Percentiles rank a stretch among this genome's conserved stretches.
Evolutionary conservation across 495 filamentous ascomycete species (phyloP).

Genomic region (Lepidopterella palustris): DNA sequence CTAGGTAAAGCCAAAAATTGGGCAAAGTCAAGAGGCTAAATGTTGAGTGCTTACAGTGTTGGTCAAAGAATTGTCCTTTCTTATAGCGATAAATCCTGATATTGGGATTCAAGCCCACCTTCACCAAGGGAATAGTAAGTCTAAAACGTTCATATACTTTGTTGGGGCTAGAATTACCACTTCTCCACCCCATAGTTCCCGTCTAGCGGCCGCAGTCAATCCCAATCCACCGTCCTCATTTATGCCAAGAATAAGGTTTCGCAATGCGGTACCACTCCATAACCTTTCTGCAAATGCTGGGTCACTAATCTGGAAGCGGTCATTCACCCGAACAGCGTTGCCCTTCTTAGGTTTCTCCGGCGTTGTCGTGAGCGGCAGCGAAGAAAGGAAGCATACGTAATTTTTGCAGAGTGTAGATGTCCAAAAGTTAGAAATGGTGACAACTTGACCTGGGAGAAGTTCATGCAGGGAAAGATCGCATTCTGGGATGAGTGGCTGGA

Average conservation of each 20-base stretch:
- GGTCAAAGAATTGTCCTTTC: conserved; percentile 80
- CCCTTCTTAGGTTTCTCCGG: conserved; percentile 78
- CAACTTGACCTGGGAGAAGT: conserved; percentile 61
- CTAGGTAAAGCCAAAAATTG: too few relatives aligned
- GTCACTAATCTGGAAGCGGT: conserved; percentile 82
- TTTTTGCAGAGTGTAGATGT: conserved; percentile 71
- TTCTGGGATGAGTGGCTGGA: conserved; percentile 65
- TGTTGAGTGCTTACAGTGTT: conserved; percentile 60
- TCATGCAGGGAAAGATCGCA: conserved; percentile 55
- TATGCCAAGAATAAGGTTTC: conserved; percentile 31
- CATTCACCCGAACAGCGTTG: conserved; percentile 81
- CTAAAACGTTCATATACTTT: not conserved
- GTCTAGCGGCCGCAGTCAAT: conserved; percentile 30
- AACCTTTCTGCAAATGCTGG: conserved; percentile 63
- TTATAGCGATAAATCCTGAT: conserved; percentile 89
- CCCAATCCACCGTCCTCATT: conserved; percentile 23
- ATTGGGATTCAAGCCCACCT: conserved; percentile 77
- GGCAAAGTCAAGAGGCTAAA: not conserved
- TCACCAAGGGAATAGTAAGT: not conserved
- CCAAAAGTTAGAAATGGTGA: conserved; percentile 72
- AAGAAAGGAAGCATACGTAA: conserved; percentile 72
- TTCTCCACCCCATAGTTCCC: conserved; percentile 68
- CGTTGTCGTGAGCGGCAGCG: conserved; percentile 70
- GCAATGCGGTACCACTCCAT: conserved; percentile 41
- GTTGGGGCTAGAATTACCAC: conserved; percentile 33